These are phyloP conservation scores for Nyssa sinensis DNA, from an alignment of 148 eudicot species.

Conservation along the genomic window DNA sequence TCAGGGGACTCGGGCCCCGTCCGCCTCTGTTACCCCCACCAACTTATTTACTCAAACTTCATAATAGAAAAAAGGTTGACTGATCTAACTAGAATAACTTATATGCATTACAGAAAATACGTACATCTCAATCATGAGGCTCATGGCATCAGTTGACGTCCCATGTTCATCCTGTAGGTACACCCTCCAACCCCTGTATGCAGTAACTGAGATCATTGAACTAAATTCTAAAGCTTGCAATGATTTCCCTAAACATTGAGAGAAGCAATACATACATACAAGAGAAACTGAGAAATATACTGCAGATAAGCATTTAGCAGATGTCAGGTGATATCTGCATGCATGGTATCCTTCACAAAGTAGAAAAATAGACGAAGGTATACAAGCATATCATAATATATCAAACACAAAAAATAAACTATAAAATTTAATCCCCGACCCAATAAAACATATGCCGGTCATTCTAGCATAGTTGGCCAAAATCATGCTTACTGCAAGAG, in stretches of 20 bases:
- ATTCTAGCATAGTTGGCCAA: too few relatives aligned
- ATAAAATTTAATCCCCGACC: background rate
- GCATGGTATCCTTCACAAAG: background rate
- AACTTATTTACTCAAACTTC: too few relatives aligned
- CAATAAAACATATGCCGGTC: too few relatives aligned
- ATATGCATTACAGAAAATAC: constrained; percentile 3
- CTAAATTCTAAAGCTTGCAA: background rate
- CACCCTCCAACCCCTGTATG: background rate
- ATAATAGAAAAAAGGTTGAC: too few relatives aligned
- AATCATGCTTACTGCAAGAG: too few relatives aligned
- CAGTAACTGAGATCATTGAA: background rate
- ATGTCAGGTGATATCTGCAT: background rate
- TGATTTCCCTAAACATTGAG: background rate
- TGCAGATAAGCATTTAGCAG: background rate
- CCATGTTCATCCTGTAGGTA: background rate
- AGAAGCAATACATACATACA: background rate
- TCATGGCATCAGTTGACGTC: constrained; percentile 14
- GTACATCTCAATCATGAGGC: constrained; percentile 20
- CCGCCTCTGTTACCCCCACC: too few relatives aligned
- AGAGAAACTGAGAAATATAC: background rate
- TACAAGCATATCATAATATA: background rate
- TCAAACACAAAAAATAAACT: too few relatives aligned
- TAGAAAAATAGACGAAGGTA: background rate
- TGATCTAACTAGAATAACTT: too few relatives aligned
- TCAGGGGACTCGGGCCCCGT: too few relatives aligned